Conservation (phyloP, 345 rosid genomes). For the Populus davidiana region DNA sequence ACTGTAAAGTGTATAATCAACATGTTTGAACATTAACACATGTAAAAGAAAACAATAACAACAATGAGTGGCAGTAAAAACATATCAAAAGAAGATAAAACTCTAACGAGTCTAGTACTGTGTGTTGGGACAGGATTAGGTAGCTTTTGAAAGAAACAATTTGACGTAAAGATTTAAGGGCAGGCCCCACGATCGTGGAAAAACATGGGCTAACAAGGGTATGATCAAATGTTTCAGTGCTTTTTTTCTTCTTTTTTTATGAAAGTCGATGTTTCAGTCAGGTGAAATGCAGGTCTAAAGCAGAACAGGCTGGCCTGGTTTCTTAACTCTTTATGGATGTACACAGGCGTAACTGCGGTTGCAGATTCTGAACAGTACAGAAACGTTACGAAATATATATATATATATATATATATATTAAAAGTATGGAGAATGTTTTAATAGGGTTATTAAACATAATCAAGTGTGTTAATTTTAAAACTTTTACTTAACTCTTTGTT, state of each 20-base stretch:
- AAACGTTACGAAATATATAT: not conserved
- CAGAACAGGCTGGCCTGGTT: not conserved
- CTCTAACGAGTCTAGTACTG: slow-evolving; percentile 4
- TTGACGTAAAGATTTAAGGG: slow-evolving; percentile 10
- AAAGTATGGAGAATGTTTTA: too few species aligned
- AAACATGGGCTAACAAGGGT: too few species aligned
- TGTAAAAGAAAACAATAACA: not conserved
- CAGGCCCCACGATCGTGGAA: slow-evolving; percentile 1
- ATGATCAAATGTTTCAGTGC: not conserved
- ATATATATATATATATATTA: too few species aligned
- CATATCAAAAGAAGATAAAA: slow-evolving; percentile 49
- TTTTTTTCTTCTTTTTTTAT: not conserved
- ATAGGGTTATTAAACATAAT: too few species aligned
- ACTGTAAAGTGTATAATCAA: too few species aligned
- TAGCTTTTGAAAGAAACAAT: slow-evolving; percentile 3
- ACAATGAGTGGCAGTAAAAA: slow-evolving; percentile 24
- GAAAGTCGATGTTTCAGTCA: not conserved
- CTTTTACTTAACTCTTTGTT: too few species aligned
- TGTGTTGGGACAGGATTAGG: slow-evolving; percentile 21
- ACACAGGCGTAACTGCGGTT: not conserved
- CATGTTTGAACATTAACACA: too few species aligned
- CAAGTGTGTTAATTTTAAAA: too few species aligned
- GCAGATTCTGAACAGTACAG: slow-evolving; percentile 1
- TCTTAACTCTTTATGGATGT: not conserved
- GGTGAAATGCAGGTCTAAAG: not conserved